phyloP scores from a whole-genome alignment of 805 yeast genomes.

The Candida rishiriensis region DNA sequence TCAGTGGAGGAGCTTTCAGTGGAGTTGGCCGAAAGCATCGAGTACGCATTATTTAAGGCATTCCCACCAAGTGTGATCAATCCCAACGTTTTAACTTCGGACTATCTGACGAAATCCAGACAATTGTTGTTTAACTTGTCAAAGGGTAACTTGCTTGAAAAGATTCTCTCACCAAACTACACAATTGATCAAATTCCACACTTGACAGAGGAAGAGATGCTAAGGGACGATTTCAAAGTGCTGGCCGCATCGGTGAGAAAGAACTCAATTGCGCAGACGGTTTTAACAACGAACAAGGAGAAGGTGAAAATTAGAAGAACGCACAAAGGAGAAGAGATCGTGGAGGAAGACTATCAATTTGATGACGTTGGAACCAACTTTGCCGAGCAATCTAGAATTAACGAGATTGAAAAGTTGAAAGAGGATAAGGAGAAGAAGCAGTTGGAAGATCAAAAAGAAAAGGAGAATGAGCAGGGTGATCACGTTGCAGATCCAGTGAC shows the following conservation, averaged over 20 bases:
- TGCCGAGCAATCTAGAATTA: constrained; percentile 21
- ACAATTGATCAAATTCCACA: constrained; percentile 55
- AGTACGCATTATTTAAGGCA: constrained; percentile 40
- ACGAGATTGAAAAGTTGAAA: constrained; percentile 23
- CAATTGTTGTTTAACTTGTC: constrained; percentile 55
- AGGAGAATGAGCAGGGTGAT: constrained; percentile 5
- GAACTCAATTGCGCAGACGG: constrained; percentile 63
- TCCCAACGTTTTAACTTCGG: constrained; percentile 17
- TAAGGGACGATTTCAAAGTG: constrained; percentile 63
- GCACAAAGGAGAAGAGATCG: constrained; percentile 84
- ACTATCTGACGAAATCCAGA: constrained; percentile 67
- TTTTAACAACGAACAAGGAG: constrained; percentile 41
- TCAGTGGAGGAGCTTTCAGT: constrained; percentile 33
- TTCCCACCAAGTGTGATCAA: constrained; percentile 14
- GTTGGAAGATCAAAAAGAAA: constrained; percentile 6
- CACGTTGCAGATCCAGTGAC: constrained; percentile 1
- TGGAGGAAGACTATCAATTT: constrained; percentile 47
- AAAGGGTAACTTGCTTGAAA: constrained; percentile 56
- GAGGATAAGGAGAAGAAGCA: constrained; percentile 18
- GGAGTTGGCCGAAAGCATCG: constrained; percentile 48
- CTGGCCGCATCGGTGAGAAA: constrained; percentile 68
- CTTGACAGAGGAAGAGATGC: constrained; percentile 68
- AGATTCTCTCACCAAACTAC: constrained; percentile 51
- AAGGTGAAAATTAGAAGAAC: constrained; percentile 71
- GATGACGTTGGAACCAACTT: constrained; percentile 17